Evolutionary conservation across 2,329 filamentous ascomycete species (phyloP).

Genomic region (Epichloe scottii): DNA sequence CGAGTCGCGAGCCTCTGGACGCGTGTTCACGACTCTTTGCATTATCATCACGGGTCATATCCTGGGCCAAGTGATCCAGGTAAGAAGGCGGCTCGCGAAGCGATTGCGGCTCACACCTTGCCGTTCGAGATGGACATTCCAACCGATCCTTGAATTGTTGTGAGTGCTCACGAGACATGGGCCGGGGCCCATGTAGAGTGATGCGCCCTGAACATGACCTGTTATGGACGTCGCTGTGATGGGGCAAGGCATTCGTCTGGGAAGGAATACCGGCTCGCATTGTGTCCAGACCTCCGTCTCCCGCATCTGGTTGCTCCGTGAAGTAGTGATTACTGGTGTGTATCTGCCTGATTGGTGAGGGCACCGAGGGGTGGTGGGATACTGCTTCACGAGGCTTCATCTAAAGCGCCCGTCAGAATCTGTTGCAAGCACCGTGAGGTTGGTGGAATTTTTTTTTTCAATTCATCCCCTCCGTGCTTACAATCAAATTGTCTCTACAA

Average conservation of each 20-base stretch:
- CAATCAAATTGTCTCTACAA: slow-evolving; percentile 1
- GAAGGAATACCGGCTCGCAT: neutral
- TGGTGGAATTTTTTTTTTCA: too few species aligned
- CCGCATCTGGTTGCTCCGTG: neutral
- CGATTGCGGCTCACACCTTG: neutral
- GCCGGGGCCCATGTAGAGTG: neutral
- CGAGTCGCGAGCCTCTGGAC: neutral
- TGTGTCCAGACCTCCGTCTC: neutral
- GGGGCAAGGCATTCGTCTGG: neutral
- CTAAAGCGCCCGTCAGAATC: neutral
- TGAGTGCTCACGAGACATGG: neutral
- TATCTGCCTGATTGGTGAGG: neutral
- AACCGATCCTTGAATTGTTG: neutral
- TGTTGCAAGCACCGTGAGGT: neutral
- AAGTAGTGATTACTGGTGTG: neutral
- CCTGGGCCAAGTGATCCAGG: neutral
- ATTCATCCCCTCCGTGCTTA: neutral
- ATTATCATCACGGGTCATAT: neutral
- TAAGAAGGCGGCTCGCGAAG: neutral
- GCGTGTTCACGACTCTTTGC: neutral
- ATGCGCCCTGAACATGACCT: neutral
- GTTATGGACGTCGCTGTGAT: neutral
- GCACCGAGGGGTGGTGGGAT: neutral
- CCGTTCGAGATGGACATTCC: neutral
- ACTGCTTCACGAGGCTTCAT: slow-evolving; percentile 1